Evolutionary conservation across 345 rosid species (phyloP).

Genomic region (Arabis alpina): DNA sequence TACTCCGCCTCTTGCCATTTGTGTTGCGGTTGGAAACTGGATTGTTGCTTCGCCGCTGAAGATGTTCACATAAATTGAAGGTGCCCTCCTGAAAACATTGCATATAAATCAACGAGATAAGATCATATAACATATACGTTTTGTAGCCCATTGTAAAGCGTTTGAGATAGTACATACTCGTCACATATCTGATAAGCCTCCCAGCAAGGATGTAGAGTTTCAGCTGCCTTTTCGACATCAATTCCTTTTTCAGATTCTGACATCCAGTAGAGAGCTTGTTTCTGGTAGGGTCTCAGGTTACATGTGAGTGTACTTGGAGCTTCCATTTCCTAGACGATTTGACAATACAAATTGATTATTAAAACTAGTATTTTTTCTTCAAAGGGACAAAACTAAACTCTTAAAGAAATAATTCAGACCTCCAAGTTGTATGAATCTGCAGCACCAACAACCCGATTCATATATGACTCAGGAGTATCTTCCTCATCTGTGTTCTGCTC

Average conservation of each 20-base stretch:
- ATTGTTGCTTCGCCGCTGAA: constrained; percentile 76
- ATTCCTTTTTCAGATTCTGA: constrained; percentile 62
- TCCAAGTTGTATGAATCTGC: constrained; percentile 56
- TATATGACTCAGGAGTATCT: constrained; percentile 54
- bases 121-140: neutral
- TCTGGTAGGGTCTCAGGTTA: constrained; percentile 64
- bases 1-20: constrained; percentile 77
- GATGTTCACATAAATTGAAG: constrained; percentile 62
- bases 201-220: constrained; percentile 75
- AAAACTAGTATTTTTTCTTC: neutral
- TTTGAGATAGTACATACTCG: constrained; percentile 46
- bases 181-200: constrained; percentile 68
- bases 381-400: neutral
- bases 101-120: neutral
- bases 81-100: constrained; percentile 59
- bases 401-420: constrained; percentile 39
- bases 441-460: constrained; percentile 62
- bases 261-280: constrained; percentile 79
- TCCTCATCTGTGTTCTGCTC: constrained; percentile 59
- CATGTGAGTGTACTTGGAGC: constrained; percentile 61
- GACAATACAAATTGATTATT: constrained; percentile 1
- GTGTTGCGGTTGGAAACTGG: constrained; percentile 65
- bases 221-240: constrained; percentile 57
- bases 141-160: neutral
- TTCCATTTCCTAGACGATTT: constrained; percentile 61